These are phyloP conservation scores for Mimosa bimucronata DNA, from an alignment of 306 rosid genomes.

Conservation along the genomic window DNA sequence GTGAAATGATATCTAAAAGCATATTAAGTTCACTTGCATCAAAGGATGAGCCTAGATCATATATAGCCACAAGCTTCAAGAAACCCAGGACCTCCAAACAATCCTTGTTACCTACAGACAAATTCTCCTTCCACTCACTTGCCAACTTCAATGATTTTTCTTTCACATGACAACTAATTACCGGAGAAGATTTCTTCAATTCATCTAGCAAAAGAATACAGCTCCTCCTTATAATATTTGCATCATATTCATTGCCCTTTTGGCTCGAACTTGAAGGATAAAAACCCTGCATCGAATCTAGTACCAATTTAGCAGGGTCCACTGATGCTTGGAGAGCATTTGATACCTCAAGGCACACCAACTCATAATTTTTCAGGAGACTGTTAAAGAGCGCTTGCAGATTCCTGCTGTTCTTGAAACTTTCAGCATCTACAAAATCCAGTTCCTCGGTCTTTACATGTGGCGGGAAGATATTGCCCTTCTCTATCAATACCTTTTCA, in stretches of 20 bases:
- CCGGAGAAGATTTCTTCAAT: constrained; percentile 44
- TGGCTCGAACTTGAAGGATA: constrained; percentile 35
- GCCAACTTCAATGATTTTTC: constrained; percentile 51
- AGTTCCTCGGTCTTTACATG: constrained; percentile 33
- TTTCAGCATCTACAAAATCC: constrained; percentile 2
- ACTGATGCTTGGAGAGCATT: constrained; percentile 40
- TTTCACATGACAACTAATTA: constrained; percentile 42
- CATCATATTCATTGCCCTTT: constrained; percentile 33
- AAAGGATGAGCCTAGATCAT: constrained; percentile 42
- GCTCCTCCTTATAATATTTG: constrained; percentile 43
- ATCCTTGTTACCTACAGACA: constrained; percentile 27
- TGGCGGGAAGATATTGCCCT: constrained; percentile 15
- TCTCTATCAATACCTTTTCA: constrained; percentile 30
- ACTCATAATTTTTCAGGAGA: constrained; percentile 43
- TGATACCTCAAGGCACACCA: constrained; percentile 25
- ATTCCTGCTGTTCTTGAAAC: constrained; percentile 32
- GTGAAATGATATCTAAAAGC: constrained; percentile 43
- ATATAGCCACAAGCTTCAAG: constrained; percentile 48
- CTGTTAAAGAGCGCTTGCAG: constrained; percentile 43
- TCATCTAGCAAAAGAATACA: constrained; percentile 49
- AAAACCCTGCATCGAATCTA: constrained; percentile 52
- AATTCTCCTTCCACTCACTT: constrained; percentile 48
- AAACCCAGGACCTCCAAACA: constrained; percentile 50
- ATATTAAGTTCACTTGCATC: constrained; percentile 38
- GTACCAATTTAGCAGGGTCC: constrained; percentile 51